Evolutionary conservation across 352 stramenopile species (phyloP), one percentile per base, ranked within the genome.

Genomic region (Phytopythium oedochilum): DNA sequence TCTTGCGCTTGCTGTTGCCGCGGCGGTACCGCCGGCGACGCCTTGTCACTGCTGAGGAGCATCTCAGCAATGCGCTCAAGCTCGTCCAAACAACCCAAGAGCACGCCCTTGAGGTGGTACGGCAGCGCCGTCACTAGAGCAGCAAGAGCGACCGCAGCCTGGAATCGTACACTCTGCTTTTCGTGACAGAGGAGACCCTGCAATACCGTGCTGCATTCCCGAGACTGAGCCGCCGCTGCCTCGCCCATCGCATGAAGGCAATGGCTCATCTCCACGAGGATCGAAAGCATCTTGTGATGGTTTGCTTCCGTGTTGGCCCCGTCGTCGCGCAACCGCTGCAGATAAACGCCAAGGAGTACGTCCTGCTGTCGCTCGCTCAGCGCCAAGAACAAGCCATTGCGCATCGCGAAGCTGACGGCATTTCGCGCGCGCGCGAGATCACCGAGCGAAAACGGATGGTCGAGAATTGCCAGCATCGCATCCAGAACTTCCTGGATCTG

Each of bases 351-450:
- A 9, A 93, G 53, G 4, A 91, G 31, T 18, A 68, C 55, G 46
- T 86, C 72, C 61, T 90, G 83, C 31, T 89, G 78, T 1, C 73
- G 78, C 46, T 95, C 86, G 12, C 75, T 78, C 31, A 94, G 56
- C 42, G 69, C 76, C 32, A 67, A 55, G 53, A 72, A 79, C 2
- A 92, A 52, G 23, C 83, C 83, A 58, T 77, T 79, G 39, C 83
- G 86, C 55, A 95, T 40, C 12, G 87, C 82, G 58, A 81, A 94
- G 31, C 82, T 74, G 28, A 92, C 75, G 12, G 80, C 71, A 43
- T 92, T 95, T n/a, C 83, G 71, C 1, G 83, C 82, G n/a, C 86
- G 69, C 0, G 84, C 88, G 42, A 92, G 61, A 39, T 94, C 79
- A 39, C 74, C 67, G 23, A 92, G 69, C 29, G 74, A 74, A 11